A percentile compares a stretch with the other conserved stretches of the same genome.
phyloP scores from a whole-genome alignment of 306 rosid species.

The Citrullus mucosospermus region DNA sequence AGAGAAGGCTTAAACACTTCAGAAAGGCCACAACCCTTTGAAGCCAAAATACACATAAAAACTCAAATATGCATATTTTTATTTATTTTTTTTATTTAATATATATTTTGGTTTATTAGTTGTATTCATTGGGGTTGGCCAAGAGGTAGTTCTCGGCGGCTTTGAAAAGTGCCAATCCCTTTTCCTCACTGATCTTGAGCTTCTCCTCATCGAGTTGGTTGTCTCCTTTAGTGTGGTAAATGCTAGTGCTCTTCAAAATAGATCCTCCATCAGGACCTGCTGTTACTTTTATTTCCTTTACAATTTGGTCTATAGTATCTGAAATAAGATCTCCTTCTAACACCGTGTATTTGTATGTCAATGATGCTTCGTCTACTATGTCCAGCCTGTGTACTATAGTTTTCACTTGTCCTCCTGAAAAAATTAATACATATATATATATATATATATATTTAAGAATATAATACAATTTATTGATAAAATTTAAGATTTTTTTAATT shows the following conservation, averaged over 20 bases:
- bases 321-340: constrained; percentile 27
- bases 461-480: no score
- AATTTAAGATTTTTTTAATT: no score
- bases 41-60: no score
- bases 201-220: constrained; percentile 15
- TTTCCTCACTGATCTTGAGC: constrained; percentile 29
- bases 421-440: no score
- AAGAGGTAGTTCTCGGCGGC: constrained; percentile 29
- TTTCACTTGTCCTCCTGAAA: constrained; percentile 17
- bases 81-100: no score
- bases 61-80: neutral
- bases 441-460: no score
- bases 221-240: constrained; percentile 25
- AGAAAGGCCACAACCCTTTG: no score
- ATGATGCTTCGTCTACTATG: constrained; percentile 19
- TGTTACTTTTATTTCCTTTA: constrained; percentile 19
- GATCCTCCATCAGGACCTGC: constrained; percentile 3
- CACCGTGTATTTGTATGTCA: constrained; percentile 21
- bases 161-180: constrained; percentile 22
- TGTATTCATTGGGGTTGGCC: constrained; percentile 26
- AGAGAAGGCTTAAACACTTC: no score
- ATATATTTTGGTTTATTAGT: neutral
- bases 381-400: constrained; percentile 32
- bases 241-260: constrained; percentile 20
- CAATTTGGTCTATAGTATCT: constrained; percentile 27